Conservation (phyloP, 805 yeast genomes). For the Wickerhamiella qilinensis region DNA sequence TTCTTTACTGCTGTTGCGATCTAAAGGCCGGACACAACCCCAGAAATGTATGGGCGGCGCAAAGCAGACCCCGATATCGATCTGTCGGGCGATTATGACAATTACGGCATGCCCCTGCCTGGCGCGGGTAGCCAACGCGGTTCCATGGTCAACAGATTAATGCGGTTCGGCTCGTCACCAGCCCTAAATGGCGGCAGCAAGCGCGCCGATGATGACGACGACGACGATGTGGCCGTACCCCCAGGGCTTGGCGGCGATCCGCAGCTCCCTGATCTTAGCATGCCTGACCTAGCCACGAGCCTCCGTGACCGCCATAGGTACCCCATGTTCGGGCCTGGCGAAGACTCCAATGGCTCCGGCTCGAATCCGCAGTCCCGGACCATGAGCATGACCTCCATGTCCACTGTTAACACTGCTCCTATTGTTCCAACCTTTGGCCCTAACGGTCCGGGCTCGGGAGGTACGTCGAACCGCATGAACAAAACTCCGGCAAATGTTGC, state of each 20-base stretch:
- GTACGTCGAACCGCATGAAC: slow-evolving; percentile 2
- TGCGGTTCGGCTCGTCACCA: neutral
- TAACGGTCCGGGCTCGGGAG: slow-evolving; percentile 1
- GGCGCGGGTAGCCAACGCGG: slow-evolving; percentile 2
- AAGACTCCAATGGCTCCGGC: slow-evolving; percentile 7
- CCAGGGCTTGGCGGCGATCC: slow-evolving; percentile 13
- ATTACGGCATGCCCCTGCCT: slow-evolving; percentile 14
- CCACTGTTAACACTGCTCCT: slow-evolving; percentile 22
- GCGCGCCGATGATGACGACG: slow-evolving; percentile 6
- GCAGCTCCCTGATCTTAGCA: slow-evolving; percentile 12
- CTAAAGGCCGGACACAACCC: no score
- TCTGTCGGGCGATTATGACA: slow-evolving; percentile 10
- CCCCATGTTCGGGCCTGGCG: slow-evolving; percentile 15
- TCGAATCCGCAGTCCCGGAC: slow-evolving; percentile 12
- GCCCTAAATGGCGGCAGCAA: slow-evolving; percentile 5
- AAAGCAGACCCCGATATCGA: neutral
- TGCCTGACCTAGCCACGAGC: slow-evolving; percentile 12
- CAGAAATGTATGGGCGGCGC: neutral
- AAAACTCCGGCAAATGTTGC: slow-evolving; percentile 7
- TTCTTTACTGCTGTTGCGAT: no score
- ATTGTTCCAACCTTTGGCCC: slow-evolving; percentile 20
- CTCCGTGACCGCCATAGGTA: slow-evolving; percentile 23
- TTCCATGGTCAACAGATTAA: slow-evolving; percentile 4
- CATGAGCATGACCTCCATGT: slow-evolving; percentile 20
- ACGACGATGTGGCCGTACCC: slow-evolving; percentile 15